Conservation (phyloP, 352 stramenopile genomes). For the Phytophthora gonapodyides region DNA sequence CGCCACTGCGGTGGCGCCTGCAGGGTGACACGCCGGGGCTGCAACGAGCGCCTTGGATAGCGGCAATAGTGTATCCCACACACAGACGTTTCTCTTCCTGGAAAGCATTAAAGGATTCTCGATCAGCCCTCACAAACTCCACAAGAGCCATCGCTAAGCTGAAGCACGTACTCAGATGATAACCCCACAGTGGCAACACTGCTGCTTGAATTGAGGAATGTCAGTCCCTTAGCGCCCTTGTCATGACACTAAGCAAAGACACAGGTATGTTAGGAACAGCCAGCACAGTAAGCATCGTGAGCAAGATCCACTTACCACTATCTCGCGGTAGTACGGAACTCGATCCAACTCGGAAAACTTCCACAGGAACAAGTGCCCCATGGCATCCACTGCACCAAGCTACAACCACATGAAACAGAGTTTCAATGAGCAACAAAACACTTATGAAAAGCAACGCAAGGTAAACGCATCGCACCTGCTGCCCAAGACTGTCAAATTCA, state of each 20-base stretch:
- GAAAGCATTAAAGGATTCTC: not conserved
- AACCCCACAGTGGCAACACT: constrained; percentile 73
- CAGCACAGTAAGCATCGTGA: not conserved
- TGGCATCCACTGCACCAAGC: constrained; percentile 79
- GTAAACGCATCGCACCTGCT: constrained; percentile 55
- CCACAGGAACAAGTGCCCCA: constrained; percentile 77
- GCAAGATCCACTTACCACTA: constrained; percentile 47
- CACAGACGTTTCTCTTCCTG: constrained; percentile 82
- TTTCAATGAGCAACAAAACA: not conserved
- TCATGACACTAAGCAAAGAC: constrained; percentile 68
- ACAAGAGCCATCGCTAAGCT: not conserved
- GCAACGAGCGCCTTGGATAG: constrained; percentile 74
- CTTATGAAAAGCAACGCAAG: not conserved
- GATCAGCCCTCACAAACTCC: constrained; percentile 11
- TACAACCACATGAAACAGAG: constrained; percentile 21
- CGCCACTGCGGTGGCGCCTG: constrained; percentile 69
- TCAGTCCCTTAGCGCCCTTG: constrained; percentile 77
- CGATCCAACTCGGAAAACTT: constrained; percentile 81
- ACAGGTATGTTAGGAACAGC: constrained; percentile 8
- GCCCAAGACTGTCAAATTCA: constrained; percentile 76
- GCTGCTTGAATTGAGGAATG: constrained; percentile 83
- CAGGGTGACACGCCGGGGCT: constrained; percentile 72
- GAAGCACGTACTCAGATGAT: constrained; percentile 68
- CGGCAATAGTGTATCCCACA: constrained; percentile 85
- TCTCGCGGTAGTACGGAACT: constrained; percentile 64